Percentiles rank a stretch among this genome's conserved stretches.
These are phyloP conservation scores for Xylaria longipes DNA, from an alignment of 495 filamentous ascomycete species.

Conservation along the genomic window DNA sequence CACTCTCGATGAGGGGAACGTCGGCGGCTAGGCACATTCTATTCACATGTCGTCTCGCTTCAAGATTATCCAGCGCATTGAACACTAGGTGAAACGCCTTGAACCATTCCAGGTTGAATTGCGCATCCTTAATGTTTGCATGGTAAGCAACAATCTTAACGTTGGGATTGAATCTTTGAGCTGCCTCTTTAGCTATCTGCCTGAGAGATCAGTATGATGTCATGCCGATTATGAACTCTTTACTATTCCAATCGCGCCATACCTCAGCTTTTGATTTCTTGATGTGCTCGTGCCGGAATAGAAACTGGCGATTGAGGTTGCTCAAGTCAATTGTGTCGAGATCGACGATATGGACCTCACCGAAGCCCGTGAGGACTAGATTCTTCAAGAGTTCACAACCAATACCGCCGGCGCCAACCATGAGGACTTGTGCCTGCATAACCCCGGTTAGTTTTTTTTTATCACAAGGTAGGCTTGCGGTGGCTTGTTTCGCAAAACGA, in stretches of 20 bases:
- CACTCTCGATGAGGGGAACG: slow-evolving; percentile 93
- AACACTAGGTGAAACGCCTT: slow-evolving; percentile 83
- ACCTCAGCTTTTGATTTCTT: slow-evolving; percentile 97
- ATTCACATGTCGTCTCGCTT: slow-evolving; percentile 94
- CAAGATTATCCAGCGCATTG: slow-evolving; percentile 96
- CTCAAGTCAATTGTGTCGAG: slow-evolving; percentile 98
- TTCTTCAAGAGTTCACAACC: slow-evolving; percentile 98
- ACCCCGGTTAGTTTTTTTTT: slow-evolving; percentile 36
- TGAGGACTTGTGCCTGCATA: slow-evolving; percentile 80
- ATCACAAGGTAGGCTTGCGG: neutral
- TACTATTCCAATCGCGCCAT: slow-evolving; percentile 41
- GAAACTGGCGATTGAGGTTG: slow-evolving; percentile 97
- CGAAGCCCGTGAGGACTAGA: slow-evolving; percentile 90
- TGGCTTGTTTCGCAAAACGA: slow-evolving; percentile 1
- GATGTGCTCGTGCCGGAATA: slow-evolving; percentile 97
- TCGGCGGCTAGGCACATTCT: slow-evolving; percentile 94
- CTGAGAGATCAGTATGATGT: slow-evolving; percentile 35
- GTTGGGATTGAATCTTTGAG: slow-evolving; percentile 86
- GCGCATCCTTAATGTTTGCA: slow-evolving; percentile 92
- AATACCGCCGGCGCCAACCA: slow-evolving; percentile 97
- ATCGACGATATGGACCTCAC: slow-evolving; percentile 94
- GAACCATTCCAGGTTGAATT: slow-evolving; percentile 93
- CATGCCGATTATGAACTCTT: neutral
- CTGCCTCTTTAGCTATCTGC: slow-evolving; percentile 93
- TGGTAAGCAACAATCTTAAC: slow-evolving; percentile 90